phyloP scores from a whole-genome alignment of 305 asterid genomes.

The Rubia occidens region DNA sequence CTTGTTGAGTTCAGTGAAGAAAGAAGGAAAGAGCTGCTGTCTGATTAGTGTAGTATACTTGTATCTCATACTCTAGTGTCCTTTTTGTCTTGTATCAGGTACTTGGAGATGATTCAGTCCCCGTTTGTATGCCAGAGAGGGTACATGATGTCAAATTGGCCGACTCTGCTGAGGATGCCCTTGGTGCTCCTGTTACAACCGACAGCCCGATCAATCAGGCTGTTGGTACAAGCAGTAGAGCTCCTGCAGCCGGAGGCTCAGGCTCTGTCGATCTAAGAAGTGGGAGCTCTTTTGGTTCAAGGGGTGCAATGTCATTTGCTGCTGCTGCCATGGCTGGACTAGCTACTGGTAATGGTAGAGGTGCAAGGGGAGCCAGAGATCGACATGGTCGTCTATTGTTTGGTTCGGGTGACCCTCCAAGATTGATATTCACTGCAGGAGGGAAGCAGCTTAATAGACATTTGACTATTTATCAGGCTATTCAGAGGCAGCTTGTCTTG shows the following conservation, averaged over 20 bases:
- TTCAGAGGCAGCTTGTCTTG: constrained; percentile 76
- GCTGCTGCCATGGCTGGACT: constrained; percentile 99
- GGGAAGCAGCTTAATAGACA: constrained; percentile 80
- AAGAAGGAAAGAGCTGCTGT: background rate
- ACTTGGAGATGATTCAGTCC: constrained; percentile 63
- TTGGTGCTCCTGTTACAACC: constrained; percentile 35
- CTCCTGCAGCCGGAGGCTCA: constrained; percentile 35
- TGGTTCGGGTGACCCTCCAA: constrained; percentile 55
- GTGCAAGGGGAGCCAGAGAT: constrained; percentile 72
- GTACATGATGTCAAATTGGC: constrained; percentile 90
- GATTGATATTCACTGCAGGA: constrained; percentile 65
- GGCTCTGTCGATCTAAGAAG: constrained; percentile 62
- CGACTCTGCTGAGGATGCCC: constrained; percentile 54
- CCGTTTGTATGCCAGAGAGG: constrained; percentile 64
- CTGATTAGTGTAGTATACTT: background rate
- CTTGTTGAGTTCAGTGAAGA: background rate
- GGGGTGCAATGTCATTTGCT: constrained; percentile 98
- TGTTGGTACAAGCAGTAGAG: constrained; percentile 78
- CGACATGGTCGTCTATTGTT: constrained; percentile 49
- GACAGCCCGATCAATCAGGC: constrained; percentile 54
- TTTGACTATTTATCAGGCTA: constrained; percentile 84
- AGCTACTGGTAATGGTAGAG: constrained; percentile 73
- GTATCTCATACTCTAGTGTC: constrained; percentile 3
- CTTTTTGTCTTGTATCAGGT: constrained; percentile 38
- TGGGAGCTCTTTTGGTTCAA: constrained; percentile 74